A percentile compares a stretch with the other conserved stretches of the same genome.
Conservation (phyloP, 1,284 basidiomycete genomes). For the Moesziomyces aphidis region DNA sequence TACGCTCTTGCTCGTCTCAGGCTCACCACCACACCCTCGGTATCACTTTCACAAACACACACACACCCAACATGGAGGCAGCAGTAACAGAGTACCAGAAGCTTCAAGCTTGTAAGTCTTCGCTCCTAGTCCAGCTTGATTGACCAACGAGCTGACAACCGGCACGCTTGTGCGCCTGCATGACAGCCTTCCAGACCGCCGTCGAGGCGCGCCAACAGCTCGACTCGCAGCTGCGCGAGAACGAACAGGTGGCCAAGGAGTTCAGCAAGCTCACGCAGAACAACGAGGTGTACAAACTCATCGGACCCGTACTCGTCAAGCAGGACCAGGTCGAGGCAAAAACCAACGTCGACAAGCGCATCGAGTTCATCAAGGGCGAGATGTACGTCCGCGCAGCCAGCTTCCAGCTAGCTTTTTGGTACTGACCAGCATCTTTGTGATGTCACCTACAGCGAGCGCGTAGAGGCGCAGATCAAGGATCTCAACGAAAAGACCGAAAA, state of each 20-base stretch:
- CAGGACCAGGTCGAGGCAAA: conserved; percentile 91
- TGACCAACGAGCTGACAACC: no score
- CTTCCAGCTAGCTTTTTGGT: not conserved
- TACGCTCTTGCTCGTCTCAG: not conserved
- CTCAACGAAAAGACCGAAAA: conserved; percentile 51
- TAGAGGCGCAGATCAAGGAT: conserved; percentile 53
- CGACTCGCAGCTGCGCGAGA: conserved; percentile 83
- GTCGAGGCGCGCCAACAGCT: conserved; percentile 62
- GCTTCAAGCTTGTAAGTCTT: conserved; percentile 42
- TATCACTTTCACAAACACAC: not conserved
- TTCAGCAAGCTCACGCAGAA: conserved; percentile 80
- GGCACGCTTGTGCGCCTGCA: no score
- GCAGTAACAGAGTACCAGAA: conserved; percentile 48
- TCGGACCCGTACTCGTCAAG: conserved; percentile 89
- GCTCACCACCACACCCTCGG: conserved; percentile 1
- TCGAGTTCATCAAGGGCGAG: conserved; percentile 89
- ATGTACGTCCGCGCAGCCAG: conserved; percentile 75
- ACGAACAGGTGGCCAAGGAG: conserved; percentile 93
- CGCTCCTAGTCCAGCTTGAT: no score
- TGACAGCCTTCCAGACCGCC: conserved; percentile 46
- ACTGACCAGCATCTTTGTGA: not conserved
- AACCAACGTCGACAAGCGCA: conserved; percentile 86
- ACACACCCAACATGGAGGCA: conserved; percentile 35
- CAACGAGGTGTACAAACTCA: conserved; percentile 89
- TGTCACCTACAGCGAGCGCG: conserved; percentile 33